Conservation (phyloP, 306 rosid species). For the Hippophae tibetana region DNA sequence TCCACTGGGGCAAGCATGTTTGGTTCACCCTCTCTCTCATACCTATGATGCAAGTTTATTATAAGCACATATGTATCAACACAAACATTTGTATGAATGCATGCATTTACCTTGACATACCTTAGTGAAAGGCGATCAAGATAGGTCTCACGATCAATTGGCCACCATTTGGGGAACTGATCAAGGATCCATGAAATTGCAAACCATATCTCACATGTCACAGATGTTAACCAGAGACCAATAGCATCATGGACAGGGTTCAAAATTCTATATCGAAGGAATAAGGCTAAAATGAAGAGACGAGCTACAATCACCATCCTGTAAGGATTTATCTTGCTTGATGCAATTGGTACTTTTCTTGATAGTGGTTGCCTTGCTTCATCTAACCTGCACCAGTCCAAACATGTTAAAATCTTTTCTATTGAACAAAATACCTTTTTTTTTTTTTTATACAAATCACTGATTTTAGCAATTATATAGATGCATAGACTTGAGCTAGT, state of each 20-base stretch:
- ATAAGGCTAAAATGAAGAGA: constrained; percentile 58
- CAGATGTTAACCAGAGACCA: constrained; percentile 86
- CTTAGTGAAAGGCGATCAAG: constrained; percentile 85
- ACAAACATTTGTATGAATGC: not conserved
- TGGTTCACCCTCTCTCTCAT: constrained; percentile 83
- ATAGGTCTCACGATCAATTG: constrained; percentile 87
- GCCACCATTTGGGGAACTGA: constrained; percentile 94
- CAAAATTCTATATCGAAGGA: constrained; percentile 62
- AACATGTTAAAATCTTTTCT: no score
- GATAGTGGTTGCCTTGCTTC: constrained; percentile 92
- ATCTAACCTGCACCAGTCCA: constrained; percentile 53
- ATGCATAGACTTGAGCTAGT: no score
- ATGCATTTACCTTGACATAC: constrained; percentile 17
- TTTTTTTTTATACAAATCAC: no score
- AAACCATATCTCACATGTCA: constrained; percentile 88
- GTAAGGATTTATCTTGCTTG: constrained; percentile 92
- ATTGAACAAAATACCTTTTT: no score
- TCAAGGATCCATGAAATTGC: constrained; percentile 94
- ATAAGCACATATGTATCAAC: not conserved
- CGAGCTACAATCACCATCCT: constrained; percentile 87
- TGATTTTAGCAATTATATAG: no score
- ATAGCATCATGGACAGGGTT: constrained; percentile 80
- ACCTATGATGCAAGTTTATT: constrained; percentile 33
- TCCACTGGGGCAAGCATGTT: constrained; percentile 78
- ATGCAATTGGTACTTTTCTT: constrained; percentile 87